Conservation (phyloP, 2,329 filamentous ascomycete genomes). For the Magnaporthiopsis rhizophila region DNA sequence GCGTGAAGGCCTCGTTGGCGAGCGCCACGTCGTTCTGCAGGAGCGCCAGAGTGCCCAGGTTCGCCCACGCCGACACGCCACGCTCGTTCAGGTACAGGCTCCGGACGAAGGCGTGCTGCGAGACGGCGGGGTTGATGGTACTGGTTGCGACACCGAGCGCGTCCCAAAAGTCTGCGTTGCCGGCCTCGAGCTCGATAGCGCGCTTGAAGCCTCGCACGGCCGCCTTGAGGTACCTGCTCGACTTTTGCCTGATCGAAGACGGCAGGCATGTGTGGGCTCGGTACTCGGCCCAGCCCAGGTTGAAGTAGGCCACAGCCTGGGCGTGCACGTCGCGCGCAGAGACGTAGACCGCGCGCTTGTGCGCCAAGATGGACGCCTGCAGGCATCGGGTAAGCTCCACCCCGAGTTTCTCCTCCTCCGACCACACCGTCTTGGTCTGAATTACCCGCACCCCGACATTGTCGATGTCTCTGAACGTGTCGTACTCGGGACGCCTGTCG, state of each 20-base stretch:
- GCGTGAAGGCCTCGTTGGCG: slow-evolving; percentile 84
- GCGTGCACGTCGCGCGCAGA: slow-evolving; percentile 71
- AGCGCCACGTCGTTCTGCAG: slow-evolving; percentile 75
- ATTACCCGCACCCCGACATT: slow-evolving; percentile 41
- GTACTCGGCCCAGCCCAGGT: slow-evolving; percentile 90
- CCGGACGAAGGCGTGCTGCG: slow-evolving; percentile 88
- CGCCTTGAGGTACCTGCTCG: slow-evolving; percentile 65
- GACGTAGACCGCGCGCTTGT: slow-evolving; percentile 75
- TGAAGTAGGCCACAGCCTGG: slow-evolving; percentile 94
- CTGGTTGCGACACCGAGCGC: slow-evolving; percentile 87
- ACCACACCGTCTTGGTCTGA: slow-evolving; percentile 34
- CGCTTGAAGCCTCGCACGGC: slow-evolving; percentile 88
- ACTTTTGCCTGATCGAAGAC: slow-evolving; percentile 42
- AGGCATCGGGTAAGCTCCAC: slow-evolving; percentile 52
- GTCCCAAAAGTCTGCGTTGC: slow-evolving; percentile 96
- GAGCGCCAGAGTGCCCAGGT: slow-evolving; percentile 79
- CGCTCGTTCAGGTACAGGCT: slow-evolving; percentile 90
- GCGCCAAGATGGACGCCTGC: slow-evolving; percentile 69
- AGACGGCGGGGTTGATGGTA: slow-evolving; percentile 73
- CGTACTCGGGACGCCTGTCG: slow-evolving; percentile 38
- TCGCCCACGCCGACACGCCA: slow-evolving; percentile 80
- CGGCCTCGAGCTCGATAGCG: slow-evolving; percentile 89
- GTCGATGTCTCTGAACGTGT: slow-evolving; percentile 62
- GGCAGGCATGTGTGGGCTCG: slow-evolving; percentile 65
- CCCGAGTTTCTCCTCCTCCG: slow-evolving; percentile 38